A percentile compares a stretch with the other conserved stretches of the same genome.
These are phyloP conservation scores for Aspergillus wentii DNA, from an alignment of 495 filamentous ascomycete species.

Conservation along the genomic window DNA sequence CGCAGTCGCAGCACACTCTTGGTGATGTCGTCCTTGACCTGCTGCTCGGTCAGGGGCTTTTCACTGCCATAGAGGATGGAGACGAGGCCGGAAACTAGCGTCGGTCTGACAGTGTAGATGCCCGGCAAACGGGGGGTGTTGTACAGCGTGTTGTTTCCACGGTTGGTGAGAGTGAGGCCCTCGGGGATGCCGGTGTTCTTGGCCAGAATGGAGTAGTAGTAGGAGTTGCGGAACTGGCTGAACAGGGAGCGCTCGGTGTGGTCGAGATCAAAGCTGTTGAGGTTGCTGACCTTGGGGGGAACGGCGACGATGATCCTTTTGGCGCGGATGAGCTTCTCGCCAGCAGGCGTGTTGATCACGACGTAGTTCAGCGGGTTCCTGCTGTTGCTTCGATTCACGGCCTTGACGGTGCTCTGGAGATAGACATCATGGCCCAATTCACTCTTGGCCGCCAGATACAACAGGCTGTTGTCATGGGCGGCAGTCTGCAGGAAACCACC, in stretches of 20 bases:
- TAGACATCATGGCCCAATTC: constrained; percentile 23
- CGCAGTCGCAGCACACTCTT: constrained; percentile 8
- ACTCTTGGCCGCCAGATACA: constrained; percentile 28
- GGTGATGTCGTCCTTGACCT: constrained; percentile 12
- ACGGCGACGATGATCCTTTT: constrained; percentile 36
- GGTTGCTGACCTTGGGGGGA: constrained; percentile 17
- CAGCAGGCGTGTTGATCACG: constrained; percentile 23
- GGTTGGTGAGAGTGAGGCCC: constrained; percentile 20
- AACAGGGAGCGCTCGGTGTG: constrained; percentile 29
- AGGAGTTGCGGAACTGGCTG: constrained; percentile 24
- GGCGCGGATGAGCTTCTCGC: constrained; percentile 30
- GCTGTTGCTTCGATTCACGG: constrained; percentile 7
- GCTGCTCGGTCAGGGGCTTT: constrained; percentile 6
- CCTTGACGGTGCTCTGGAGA: constrained; percentile 21
- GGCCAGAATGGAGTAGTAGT: constrained; percentile 34
- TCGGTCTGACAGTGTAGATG: constrained; percentile 15
- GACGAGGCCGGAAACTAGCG: constrained; percentile 7
- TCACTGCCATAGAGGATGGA: constrained; percentile 9
- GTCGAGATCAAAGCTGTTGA: constrained; percentile 28
- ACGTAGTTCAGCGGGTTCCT: neutral
- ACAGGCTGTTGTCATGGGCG: constrained; percentile 27
- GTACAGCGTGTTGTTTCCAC: constrained; percentile 19
- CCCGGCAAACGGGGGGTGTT: constrained; percentile 20
- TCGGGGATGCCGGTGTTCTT: constrained; percentile 19
- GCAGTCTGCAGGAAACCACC: constrained; percentile 2